Base-by-base conservation (phyloP, 2,329 filamentous ascomycete species). In the Ophiostoma australiae region DNA sequence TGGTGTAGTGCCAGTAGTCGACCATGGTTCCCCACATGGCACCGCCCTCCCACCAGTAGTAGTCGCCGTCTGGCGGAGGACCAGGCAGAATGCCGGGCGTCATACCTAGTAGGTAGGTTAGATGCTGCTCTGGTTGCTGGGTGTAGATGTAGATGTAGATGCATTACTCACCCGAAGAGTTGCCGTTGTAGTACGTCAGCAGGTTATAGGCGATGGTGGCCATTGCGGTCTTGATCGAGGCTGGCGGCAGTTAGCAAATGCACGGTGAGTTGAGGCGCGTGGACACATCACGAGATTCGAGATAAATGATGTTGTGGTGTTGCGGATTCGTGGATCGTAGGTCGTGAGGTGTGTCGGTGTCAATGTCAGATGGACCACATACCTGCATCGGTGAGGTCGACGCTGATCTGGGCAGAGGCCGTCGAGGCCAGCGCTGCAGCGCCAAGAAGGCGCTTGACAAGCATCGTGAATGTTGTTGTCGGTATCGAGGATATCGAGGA, bases 131-230 rank as follows among this genome's bases (percentile, higher is more conserved):
- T 33, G 8, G 10, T 33, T 63, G 27, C 17, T 63, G 23, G n/a
- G n/a, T 17, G 27, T 4, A 7, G 44, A 48, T 17, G 44, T 3
- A 27, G n/a, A 8, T 58, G 52, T 15, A 27, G 27, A 31, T 63
- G 27, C 13, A 23, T 1, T 27, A 35, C 67, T 55, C 27, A 70
- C 76, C 76, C 17, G 76, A 74, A 72, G 81, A 75, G 74, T 86
- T 84, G 71, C 84, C 84, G 52, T 82, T 78, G 77, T 86, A 87
- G 75, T 82, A 83, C 17, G 80, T 75, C 78, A 86, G 82, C 20
- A 85, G 78, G 70, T 86, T 84, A 76, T 83, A 80, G 15, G 84
- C 84, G 23, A 86, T 80, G 13, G 79, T 79, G 61, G 79, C 77
- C n/a, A 85, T 83, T 0, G 83, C 80, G 3, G 78, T 69, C 65